Evolutionary conservation across 441 rosid genomes (phyloP).

Genomic region (Erodium moschatum): DNA sequence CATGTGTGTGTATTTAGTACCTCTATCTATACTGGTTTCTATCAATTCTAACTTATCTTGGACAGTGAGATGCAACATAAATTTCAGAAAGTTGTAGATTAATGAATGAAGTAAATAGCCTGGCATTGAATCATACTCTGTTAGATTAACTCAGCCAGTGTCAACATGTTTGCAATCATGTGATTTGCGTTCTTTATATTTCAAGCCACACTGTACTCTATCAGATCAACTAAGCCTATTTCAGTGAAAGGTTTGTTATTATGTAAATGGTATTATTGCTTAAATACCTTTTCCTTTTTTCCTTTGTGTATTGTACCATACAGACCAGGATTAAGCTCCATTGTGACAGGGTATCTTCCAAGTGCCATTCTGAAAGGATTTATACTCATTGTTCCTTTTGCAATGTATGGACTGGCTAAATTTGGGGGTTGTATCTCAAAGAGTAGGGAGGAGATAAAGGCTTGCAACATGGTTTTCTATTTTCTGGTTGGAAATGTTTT

Average conservation of each 20-base stretch:
- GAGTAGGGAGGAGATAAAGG: slow-evolving; percentile 77
- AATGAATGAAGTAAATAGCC: neutral
- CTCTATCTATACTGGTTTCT: neutral
- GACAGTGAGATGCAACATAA: neutral
- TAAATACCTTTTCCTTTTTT: neutral
- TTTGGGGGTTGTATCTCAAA: slow-evolving; percentile 59
- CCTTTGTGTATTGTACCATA: slow-evolving; percentile 17
- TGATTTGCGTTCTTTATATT: too few relatives aligned
- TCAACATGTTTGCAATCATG: too few relatives aligned
- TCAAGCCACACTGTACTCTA: too few relatives aligned
- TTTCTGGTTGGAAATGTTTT: slow-evolving; percentile 84
- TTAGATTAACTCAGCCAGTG: too few relatives aligned
- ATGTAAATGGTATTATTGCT: neutral
- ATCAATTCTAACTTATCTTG: neutral
- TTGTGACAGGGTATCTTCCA: slow-evolving; percentile 84
- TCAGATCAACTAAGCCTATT: neutral
- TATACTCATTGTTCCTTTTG: slow-evolving; percentile 58
- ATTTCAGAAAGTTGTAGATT: neutral
- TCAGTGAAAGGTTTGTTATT: neutral
- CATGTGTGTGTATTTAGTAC: neutral
- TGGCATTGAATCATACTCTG: neutral
- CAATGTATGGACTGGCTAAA: slow-evolving; percentile 67
- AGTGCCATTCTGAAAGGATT: slow-evolving; percentile 80
- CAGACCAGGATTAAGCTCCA: slow-evolving; percentile 85
- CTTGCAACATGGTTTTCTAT: slow-evolving; percentile 91